Evolutionary conservation across 345 rosid species (phyloP), one percentile per base, ranked within the genome.

Genomic region (Isatis tinctoria): DNA sequence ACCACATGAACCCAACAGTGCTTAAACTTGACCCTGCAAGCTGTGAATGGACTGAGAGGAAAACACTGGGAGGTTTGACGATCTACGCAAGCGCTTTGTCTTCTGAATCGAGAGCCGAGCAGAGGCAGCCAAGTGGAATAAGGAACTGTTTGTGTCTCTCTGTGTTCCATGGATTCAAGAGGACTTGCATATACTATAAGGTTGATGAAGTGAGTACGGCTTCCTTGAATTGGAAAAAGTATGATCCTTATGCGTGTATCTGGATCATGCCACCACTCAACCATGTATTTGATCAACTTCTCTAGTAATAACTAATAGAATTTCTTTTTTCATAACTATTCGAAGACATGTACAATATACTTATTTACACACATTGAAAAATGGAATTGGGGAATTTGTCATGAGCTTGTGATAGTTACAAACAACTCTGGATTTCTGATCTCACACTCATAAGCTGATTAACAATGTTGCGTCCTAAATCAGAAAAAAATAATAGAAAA

Each of bases 121-220:
- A 65, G 77, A 40, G 54, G 51, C 85, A 84, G 28, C 82, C 76
- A 1, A 88, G 90, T 67, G 81, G 70, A 59, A 81, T 78, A 85
- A 79, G 83, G 54, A 85, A 90, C 83, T 85, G 83, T 62, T 67
- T 88, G 33, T 88, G 83, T 82, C 82, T 90, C 88, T 79, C 89
- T 59, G 68, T 67, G 56, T 67, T 48, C 45, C 67, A 39, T 67
- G 78, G 78, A 60, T 74, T 67, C 47, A 67, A 59, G 66, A 74
- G 59, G 77, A 67, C 10, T 27, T 67, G 73, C 54, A n/a, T 59
- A 37, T 37, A 40, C 4, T 35, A 74, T 20, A 39, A 67, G 28
- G 67, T 74, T 18, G 78, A 39, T 67, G 28, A 49, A 60, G 68
- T 67, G 45, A 67, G 54, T 37, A 2, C 3, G n/a, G 1, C 1